These are phyloP conservation scores for Beverwykella pulmonaria DNA, from an alignment of 495 filamentous ascomycete genomes.

Conservation along the genomic window DNA sequence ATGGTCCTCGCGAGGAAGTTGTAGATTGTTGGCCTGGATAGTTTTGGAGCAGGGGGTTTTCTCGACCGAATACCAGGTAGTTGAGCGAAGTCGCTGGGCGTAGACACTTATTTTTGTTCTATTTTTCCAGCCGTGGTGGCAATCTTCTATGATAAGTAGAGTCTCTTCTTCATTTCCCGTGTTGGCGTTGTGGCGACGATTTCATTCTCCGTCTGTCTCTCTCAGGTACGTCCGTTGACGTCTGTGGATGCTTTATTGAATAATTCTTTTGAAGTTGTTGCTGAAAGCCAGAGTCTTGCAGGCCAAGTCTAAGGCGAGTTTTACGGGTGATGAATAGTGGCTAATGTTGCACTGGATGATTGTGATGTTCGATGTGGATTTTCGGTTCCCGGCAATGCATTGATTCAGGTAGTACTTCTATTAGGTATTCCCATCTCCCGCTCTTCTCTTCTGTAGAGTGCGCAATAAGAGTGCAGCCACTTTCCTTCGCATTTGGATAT, in stretches of 20 bases:
- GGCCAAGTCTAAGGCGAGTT: background rate
- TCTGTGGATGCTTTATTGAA: background rate
- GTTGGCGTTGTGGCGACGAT: conserved; percentile 13
- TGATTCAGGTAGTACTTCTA: background rate
- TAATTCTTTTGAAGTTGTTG: background rate
- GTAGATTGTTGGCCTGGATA: conserved; percentile 28
- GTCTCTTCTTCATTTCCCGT: conserved; percentile 15
- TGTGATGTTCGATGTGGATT: background rate
- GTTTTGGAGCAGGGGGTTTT: conserved; percentile 12
- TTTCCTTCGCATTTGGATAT: too few species aligned
- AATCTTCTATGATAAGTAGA: conserved; percentile 38
- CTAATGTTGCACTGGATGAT: background rate
- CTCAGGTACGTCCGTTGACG: background rate
- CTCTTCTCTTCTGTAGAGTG: background rate
- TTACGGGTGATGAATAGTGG: background rate
- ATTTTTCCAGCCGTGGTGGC: conserved; percentile 30
- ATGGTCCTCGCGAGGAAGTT: conserved; percentile 3
- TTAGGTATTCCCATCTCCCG: background rate
- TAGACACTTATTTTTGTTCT: conserved; percentile 18
- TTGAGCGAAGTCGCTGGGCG: background rate
- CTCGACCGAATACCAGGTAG: background rate
- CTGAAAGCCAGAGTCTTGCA: background rate
- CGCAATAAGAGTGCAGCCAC: too few species aligned
- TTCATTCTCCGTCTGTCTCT: background rate
- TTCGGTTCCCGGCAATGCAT: background rate